Evolutionary conservation across 495 filamentous ascomycete genomes (phyloP), one percentile per base, ranked within the genome.

Genomic region (Cenococcum geophilum): DNA sequence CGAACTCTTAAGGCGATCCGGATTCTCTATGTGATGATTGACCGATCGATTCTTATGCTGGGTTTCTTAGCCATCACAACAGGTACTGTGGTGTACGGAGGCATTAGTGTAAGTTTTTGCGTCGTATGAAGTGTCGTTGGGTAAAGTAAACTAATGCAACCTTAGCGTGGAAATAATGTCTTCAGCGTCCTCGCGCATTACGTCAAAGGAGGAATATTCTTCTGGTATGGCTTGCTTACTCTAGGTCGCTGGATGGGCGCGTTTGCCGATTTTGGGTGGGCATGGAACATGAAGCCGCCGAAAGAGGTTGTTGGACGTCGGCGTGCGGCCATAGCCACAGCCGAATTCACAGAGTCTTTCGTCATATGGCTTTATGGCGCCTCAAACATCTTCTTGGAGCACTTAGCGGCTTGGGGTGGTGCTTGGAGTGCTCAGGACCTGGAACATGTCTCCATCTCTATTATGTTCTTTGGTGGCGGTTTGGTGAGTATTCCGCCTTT

Each of bases 191-290:
- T 96, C 37, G 92, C 93, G 35, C 93, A 97, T 73, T 95, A 89
- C 74, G 88, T 97, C 72, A 98, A 97, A 71, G 93, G 92, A 56
- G 89, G 90, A n/a, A 89, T 97, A 59, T 98, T 98, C 76, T 89
- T 97, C 74, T 90, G 90, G 87, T 91, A 96, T 61, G 93, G 93
- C 18, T 70, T 96, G 12, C 73, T 97, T 27, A 93, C 90, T 0
- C 81, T 98, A 20, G 90, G 90, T 16, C 89, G 93, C 20, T 96
- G 89, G 85, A 82, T 91, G 65, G 93, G 93, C 18, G 86, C 87
- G 75, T 98, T 93, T 75, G 84, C 88, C 47, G 89, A 95, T 53
- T 81, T 92, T 55, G 93, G 93, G 61, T 98, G 93, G 93, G 88
- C 90, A 0, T 98, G 93, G 93, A 97, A 98, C 66, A 73, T 91